phyloP scores from a whole-genome alignment of 2,329 filamentous ascomycete species.

The Cryphonectria nitschkei region DNA sequence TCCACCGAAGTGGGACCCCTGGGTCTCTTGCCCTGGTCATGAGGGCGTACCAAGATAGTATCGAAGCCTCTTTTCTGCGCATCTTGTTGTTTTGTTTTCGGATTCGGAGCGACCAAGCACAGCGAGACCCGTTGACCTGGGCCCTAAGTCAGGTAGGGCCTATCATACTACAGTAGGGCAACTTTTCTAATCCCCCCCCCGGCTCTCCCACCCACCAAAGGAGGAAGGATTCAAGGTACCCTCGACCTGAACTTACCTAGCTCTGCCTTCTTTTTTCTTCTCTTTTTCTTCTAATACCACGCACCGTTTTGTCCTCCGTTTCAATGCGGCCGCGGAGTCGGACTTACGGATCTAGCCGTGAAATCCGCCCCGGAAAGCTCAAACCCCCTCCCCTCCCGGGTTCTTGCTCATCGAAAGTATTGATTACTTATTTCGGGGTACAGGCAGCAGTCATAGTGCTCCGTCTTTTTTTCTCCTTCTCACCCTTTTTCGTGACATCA shows the following conservation, averaged over 20 bases:
- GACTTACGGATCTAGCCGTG: slow-evolving; percentile 1
- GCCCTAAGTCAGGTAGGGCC: background rate
- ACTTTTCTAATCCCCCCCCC: too few species aligned
- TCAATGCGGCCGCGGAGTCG: background rate
- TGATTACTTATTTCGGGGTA: background rate
- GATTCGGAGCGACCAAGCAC: background rate
- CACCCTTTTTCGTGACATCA: too few species aligned
- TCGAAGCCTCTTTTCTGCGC: background rate
- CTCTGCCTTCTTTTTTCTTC: background rate
- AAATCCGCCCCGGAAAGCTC: background rate
- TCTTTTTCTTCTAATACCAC: background rate
- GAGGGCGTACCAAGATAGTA: background rate
- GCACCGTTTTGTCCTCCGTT: slow-evolving; percentile 1
- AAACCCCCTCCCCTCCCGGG: too few species aligned
- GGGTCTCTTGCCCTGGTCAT: background rate
- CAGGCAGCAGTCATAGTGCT: too few species aligned
- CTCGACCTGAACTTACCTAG: background rate
- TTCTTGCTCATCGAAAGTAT: background rate
- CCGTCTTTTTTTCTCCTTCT: too few species aligned
- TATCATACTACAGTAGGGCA: background rate
- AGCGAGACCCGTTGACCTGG: background rate
- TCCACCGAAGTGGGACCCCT: background rate
- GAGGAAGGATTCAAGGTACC: background rate
- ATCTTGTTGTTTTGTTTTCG: background rate
- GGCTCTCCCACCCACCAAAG: too few species aligned